These are phyloP conservation scores for Macadamia tetraphylla DNA, from an alignment of 164 flowering plant species.

Conservation along the genomic window DNA sequence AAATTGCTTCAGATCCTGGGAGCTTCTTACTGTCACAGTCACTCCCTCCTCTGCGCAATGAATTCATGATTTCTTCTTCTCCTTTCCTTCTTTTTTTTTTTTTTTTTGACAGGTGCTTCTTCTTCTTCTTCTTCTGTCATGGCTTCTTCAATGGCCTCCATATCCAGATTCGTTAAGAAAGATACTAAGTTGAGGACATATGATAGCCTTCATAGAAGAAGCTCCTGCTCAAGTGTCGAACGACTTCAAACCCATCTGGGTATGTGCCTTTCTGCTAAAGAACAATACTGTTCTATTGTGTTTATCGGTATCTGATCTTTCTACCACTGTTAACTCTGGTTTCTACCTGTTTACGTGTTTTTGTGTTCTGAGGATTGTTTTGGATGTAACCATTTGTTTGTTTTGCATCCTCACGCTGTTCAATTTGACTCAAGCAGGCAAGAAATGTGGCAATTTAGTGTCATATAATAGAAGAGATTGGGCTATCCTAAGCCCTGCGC, in stretches of 20 bases:
- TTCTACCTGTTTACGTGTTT: no score
- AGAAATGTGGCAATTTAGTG: conserved; percentile 16
- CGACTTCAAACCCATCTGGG: conserved; percentile 29
- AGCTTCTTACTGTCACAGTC: no score
- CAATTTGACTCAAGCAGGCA: conserved; percentile 10
- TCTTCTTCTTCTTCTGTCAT: neutral
- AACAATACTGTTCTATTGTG: neutral
- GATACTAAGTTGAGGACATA: conserved; percentile 21
- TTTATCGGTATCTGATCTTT: neutral
- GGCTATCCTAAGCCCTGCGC: conserved; percentile 19
- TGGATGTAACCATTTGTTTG: no score
- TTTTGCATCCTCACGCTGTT: no score
- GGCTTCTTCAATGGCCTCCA: conserved; percentile 43
- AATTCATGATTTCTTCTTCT: neutral
- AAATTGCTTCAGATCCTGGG: no score
- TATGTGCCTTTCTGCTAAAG: conserved; percentile 17
- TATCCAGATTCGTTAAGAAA: conserved; percentile 35
- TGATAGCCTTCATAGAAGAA: conserved; percentile 20
- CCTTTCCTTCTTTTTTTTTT: neutral
- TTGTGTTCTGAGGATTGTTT: no score
- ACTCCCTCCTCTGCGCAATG: no score
- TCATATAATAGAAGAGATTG: conserved; percentile 22
- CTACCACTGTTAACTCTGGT: neutral
- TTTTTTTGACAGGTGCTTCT: no score
- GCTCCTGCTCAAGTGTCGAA: conserved; percentile 11